phyloP scores from a whole-genome alignment of 768 basidiomycete species.

The Vararia minispora region DNA sequence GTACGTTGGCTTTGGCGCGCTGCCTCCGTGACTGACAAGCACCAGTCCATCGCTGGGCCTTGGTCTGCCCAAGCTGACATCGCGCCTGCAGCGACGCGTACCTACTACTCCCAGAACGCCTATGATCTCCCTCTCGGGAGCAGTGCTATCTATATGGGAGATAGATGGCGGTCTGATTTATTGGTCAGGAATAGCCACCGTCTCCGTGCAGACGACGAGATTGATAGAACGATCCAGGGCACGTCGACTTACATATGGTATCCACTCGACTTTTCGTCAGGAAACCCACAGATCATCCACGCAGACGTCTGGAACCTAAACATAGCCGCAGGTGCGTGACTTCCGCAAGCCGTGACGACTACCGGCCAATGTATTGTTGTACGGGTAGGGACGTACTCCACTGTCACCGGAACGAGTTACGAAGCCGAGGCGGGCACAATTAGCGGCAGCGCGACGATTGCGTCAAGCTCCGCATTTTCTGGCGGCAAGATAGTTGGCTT shows the following conservation, averaged over 20 bases:
- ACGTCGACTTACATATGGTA: constrained; percentile 54
- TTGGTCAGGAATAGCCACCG: too few species aligned
- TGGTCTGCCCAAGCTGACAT: constrained; percentile 51
- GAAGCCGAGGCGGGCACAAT: constrained; percentile 43
- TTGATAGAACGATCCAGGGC: too few species aligned
- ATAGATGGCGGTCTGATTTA: constrained; percentile 44
- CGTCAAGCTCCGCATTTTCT: constrained; percentile 36
- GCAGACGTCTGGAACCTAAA: constrained; percentile 50
- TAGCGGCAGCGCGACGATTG: constrained; percentile 33
- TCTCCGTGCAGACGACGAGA: too few species aligned
- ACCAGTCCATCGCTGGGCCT: constrained; percentile 38
- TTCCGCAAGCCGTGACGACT: too few species aligned
- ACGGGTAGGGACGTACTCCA: constrained; percentile 32
- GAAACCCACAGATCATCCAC: constrained; percentile 39
- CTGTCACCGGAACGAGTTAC: constrained; percentile 39
- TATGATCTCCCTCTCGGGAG: constrained; percentile 39
- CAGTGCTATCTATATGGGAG: constrained; percentile 51
- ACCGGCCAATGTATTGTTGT: neutral
- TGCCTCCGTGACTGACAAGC: neutral
- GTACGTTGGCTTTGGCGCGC: constrained; percentile 21
- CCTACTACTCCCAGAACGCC: constrained; percentile 53
- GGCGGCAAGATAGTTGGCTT: constrained; percentile 44
- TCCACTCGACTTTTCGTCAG: constrained; percentile 44
- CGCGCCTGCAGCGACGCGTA: constrained; percentile 36
- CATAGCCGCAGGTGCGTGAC: constrained; percentile 27